These are phyloP conservation scores for Neonectria hederae DNA, from an alignment of 2,329 filamentous ascomycete genomes.

Conservation along the genomic window DNA sequence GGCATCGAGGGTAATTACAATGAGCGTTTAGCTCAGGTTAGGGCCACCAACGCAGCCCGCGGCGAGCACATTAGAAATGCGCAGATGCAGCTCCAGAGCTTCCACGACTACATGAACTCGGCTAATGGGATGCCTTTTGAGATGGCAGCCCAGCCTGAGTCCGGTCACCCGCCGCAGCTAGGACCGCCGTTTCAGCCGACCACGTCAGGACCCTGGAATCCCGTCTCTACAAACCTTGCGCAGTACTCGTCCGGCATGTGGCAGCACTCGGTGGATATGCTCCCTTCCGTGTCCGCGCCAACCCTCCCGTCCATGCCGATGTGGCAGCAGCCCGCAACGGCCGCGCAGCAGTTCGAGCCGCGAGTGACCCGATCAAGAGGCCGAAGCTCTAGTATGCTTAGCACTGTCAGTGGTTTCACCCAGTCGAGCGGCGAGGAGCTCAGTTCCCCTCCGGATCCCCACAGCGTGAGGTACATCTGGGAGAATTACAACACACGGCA, in stretches of 20 bases:
- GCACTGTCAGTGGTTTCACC: slow-evolving; percentile 73
- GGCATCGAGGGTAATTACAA: slow-evolving; percentile 58
- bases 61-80: slow-evolving; percentile 45
- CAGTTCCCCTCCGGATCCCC: slow-evolving; percentile 38
- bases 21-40: slow-evolving; percentile 54
- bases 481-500: slow-evolving; percentile 38
- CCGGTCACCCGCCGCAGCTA: slow-evolving; percentile 36
- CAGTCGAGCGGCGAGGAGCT: slow-evolving; percentile 65
- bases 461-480: slow-evolving; percentile 37
- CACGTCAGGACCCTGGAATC: slow-evolving; percentile 45
- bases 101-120: slow-evolving; percentile 47
- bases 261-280: slow-evolving; percentile 48
- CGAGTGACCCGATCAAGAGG: slow-evolving; percentile 58
- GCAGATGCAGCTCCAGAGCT: slow-evolving; percentile 46
- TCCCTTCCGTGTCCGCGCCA: slow-evolving; percentile 44
- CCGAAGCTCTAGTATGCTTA: slow-evolving; percentile 73
- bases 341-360: slow-evolving; percentile 49
- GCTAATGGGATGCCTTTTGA: slow-evolving; percentile 48
- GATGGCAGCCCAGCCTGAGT: slow-evolving; percentile 33
- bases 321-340: slow-evolving; percentile 52
- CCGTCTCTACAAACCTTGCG: slow-evolving; percentile 46
- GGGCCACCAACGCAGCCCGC: slow-evolving; percentile 42
- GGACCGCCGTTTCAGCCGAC: slow-evolving; percentile 39
- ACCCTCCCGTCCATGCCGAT: slow-evolving; percentile 45
- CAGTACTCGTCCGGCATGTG: slow-evolving; percentile 51